Conservation (phyloP, 495 filamentous ascomycete genomes). For the Rusavskia elegans region DNA sequence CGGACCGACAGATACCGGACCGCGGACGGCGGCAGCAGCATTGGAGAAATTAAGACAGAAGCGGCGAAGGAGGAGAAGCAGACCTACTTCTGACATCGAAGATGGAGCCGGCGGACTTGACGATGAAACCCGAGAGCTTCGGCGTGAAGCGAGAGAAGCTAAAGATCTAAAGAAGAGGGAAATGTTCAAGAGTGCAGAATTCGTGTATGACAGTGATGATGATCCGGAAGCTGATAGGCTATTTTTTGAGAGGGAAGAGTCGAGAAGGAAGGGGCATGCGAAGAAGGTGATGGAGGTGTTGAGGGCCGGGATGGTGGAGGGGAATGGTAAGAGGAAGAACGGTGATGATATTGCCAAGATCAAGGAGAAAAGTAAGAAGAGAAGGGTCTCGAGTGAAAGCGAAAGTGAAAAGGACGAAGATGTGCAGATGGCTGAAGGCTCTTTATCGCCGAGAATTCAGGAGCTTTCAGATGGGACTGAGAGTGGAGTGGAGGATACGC, state of each 20-base stretch:
- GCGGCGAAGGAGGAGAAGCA: constrained; percentile 32
- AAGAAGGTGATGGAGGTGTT: constrained; percentile 32
- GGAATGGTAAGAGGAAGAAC: constrained; percentile 24
- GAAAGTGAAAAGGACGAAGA: constrained; percentile 14
- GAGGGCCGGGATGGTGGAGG: constrained; percentile 35
- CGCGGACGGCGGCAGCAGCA: constrained; percentile 27
- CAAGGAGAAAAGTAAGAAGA: constrained; percentile 10
- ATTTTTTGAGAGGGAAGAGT: constrained; percentile 59
- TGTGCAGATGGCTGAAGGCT: background rate
- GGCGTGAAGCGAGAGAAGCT: constrained; percentile 35
- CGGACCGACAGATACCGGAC: constrained; percentile 36
- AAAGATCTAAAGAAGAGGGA: constrained; percentile 45
- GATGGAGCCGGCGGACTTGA: constrained; percentile 27
- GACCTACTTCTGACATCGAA: constrained; percentile 13
- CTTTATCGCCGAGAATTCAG: constrained; percentile 10
- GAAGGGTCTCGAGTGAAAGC: constrained; percentile 7
- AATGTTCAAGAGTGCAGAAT: constrained; percentile 73
- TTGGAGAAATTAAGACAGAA: constrained; percentile 31
- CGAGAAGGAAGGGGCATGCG: constrained; percentile 33
- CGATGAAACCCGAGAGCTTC: constrained; percentile 34
- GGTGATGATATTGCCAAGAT: constrained; percentile 13
- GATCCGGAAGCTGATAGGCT: constrained; percentile 49
- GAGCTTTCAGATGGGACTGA: constrained; percentile 5
- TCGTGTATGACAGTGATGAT: constrained; percentile 64
- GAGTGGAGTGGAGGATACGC: constrained; percentile 12